phyloP scores from a whole-genome alignment of 331 rosid genomes.

The Erythrophleum ivorense region DNA sequence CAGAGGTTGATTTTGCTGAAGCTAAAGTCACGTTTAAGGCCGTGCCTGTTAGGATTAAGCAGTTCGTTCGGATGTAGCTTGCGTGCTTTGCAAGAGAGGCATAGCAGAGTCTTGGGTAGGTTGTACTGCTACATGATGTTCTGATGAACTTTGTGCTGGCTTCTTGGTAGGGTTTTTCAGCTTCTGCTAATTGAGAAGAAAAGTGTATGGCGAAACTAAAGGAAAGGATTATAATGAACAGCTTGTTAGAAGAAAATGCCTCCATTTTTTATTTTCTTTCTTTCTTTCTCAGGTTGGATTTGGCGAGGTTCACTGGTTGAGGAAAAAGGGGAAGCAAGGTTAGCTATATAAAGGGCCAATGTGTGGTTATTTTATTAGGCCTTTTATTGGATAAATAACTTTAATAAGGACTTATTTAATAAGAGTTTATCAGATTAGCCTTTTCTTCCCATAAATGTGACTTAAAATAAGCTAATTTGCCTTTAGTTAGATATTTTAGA shows the following conservation, averaged over 20 bases:
- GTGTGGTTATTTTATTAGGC: no score
- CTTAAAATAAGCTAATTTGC: no score
- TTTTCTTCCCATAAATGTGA: no score
- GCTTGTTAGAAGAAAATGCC: background rate
- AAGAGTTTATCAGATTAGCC: no score
- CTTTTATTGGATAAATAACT: no score
- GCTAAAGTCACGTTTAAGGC: conserved; percentile 68
- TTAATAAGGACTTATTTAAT: no score
- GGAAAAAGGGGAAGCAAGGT: no score
- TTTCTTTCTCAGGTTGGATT: no score
- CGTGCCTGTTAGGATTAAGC: conserved; percentile 48
- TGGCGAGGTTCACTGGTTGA: no score
- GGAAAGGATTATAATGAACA: conserved; percentile 25
- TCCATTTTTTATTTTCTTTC: no score
- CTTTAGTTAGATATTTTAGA: no score
- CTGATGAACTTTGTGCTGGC: conserved; percentile 60
- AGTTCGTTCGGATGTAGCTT: conserved; percentile 57
- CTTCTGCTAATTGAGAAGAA: conserved; percentile 4
- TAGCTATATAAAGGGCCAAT: no score
- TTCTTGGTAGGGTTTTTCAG: conserved; percentile 32
- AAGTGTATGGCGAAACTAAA: background rate
- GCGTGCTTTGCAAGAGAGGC: conserved; percentile 67
- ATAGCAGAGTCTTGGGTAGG: conserved; percentile 70
- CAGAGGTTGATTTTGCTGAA: conserved; percentile 56
- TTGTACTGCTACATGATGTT: conserved; percentile 65